Evolutionary conservation across 2,329 filamentous ascomycete genomes (phyloP).

Genomic region (Pseudogymnoascus destructans): DNA sequence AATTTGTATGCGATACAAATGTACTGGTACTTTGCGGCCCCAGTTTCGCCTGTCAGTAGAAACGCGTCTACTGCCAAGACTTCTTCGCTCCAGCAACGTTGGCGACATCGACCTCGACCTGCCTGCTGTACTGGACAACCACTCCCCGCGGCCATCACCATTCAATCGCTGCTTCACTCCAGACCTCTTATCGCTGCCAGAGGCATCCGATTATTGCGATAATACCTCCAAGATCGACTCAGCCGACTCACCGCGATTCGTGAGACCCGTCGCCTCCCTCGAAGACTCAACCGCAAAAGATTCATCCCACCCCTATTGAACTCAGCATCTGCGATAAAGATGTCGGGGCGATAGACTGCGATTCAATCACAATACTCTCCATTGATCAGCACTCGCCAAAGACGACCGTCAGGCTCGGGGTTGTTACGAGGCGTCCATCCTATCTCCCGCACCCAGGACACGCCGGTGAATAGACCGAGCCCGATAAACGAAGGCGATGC

Average conservation of each 20-base stretch:
- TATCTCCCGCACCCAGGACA: background rate
- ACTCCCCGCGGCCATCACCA: background rate
- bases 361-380: background rate
- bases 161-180: background rate
- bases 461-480: slow-evolving; percentile 7
- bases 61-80: background rate
- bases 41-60: background rate
- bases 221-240: background rate
- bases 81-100: slow-evolving; percentile 2
- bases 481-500: slow-evolving; percentile 10
- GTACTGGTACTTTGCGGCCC: background rate
- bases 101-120: background rate
- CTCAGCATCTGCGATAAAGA: background rate
- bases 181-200: background rate
- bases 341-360: background rate
- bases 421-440: background rate
- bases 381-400: background rate
- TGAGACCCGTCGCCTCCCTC: background rate
- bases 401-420: background rate
- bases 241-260: background rate
- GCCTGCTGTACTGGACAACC: background rate
- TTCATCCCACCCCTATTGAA: slow-evolving; percentile 2
- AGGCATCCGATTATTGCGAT: background rate
- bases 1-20: background rate
- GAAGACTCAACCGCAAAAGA: slow-evolving; percentile 2